Conservation (phyloP, 768 basidiomycete genomes). For the Kwoniella europaea region DNA sequence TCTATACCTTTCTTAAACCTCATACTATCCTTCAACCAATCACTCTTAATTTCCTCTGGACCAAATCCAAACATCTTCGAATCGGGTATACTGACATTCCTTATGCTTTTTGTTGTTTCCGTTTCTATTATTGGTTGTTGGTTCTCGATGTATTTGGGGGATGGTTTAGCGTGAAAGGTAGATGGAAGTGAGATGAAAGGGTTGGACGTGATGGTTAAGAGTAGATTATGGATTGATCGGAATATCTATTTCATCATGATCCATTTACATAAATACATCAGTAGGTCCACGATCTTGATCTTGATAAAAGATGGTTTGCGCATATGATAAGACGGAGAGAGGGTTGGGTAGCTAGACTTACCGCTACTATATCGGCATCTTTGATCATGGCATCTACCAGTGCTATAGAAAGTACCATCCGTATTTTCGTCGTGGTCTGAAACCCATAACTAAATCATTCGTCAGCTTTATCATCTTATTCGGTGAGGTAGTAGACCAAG, state of each 20-base stretch:
- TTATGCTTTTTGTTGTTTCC: neutral
- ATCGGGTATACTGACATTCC: conserved; percentile 7
- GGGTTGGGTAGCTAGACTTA: conserved; percentile 19
- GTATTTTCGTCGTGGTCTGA: conserved; percentile 50
- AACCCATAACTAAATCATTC: conserved; percentile 50
- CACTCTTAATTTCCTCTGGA: conserved; percentile 42
- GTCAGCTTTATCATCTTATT: too few species aligned
- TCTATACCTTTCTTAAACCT: conserved; percentile 40
- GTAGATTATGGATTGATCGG: conserved; percentile 52
- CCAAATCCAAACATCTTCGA: conserved; percentile 36
- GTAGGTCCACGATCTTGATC: too few species aligned
- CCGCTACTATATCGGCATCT: conserved; percentile 55
- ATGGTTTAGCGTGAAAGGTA: conserved; percentile 32
- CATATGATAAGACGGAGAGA: too few species aligned
- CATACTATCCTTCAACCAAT: conserved; percentile 40
- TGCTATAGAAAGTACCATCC: conserved; percentile 54
- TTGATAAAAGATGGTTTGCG: too few species aligned
- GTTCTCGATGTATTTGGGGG: neutral
- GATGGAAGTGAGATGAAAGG: conserved; percentile 50
- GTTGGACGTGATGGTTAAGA: conserved; percentile 44
- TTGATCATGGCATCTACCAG: conserved; percentile 57
- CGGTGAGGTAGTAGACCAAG: too few species aligned
- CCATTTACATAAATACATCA: too few species aligned
- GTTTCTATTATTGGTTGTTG: neutral
- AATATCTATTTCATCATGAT: conserved; percentile 40